Conservation (phyloP, 2,329 filamentous ascomycete genomes). For the Rhexocercosporidium sp. region DNA sequence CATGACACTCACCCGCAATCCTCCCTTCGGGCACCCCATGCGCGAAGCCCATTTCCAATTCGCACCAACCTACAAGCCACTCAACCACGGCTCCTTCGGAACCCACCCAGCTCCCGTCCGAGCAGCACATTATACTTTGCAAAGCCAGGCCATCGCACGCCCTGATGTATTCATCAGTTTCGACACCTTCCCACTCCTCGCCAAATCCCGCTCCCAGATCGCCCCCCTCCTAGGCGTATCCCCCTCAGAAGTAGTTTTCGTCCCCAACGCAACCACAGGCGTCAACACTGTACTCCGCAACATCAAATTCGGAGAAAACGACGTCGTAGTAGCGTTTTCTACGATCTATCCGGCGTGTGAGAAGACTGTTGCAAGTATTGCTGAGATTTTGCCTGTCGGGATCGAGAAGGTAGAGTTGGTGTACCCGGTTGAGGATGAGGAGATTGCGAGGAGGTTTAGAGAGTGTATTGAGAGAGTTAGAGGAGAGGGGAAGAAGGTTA, state of each 20-base stretch:
- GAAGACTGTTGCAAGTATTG: conserved; percentile 72
- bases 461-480: conserved; percentile 57
- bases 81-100: conserved; percentile 72
- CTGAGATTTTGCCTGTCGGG: conserved; percentile 26
- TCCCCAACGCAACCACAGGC: conserved; percentile 79
- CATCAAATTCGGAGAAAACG: conserved; percentile 64
- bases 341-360: conserved; percentile 81
- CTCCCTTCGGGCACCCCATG: conserved; percentile 35
- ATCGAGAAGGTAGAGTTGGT: conserved; percentile 55
- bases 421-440: conserved; percentile 73
- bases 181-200: conserved; percentile 57
- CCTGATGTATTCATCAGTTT: conserved; percentile 81
- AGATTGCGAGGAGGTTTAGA: conserved; percentile 65
- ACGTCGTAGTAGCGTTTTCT: conserved; percentile 78
- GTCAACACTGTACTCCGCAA: conserved; percentile 80
- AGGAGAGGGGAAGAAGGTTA: conserved; percentile 63
- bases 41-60: conserved; percentile 35
- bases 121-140: conserved; percentile 64
- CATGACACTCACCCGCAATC: conserved; percentile 24
- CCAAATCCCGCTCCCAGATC: conserved; percentile 63
- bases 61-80: conserved; percentile 32
- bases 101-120: conserved; percentile 70
- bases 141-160: conserved; percentile 67
- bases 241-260: conserved; percentile 71
- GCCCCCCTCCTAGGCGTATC: conserved; percentile 70